Percentiles rank a stretch among this genome's conserved stretches.
Evolutionary conservation across 768 basidiomycete species (phyloP).

Genomic region (Suillus subaureus): DNA sequence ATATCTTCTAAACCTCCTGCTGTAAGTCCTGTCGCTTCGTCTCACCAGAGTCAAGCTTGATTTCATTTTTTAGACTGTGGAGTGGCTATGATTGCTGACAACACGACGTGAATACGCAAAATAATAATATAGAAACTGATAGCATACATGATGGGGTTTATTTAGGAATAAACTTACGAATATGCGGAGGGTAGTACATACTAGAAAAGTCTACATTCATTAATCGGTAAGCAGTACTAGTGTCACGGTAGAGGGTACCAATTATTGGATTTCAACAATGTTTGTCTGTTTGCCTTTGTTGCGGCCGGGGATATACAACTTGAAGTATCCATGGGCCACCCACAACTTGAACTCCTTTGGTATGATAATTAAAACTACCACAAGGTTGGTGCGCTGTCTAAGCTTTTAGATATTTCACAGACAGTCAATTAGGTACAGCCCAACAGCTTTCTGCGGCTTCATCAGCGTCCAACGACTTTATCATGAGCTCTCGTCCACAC

Average conservation of each 20-base stretch:
- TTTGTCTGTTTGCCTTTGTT: no score
- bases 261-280: no score
- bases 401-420: no score
- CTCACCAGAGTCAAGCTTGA: not conserved
- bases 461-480: not conserved
- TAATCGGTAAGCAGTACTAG: not conserved
- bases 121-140: not conserved
- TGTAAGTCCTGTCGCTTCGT: constrained; percentile 43
- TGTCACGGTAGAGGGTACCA: not conserved
- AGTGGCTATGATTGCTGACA: constrained; percentile 40
- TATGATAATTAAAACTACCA: not conserved
- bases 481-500: constrained; percentile 11
- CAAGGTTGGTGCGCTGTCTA: not conserved
- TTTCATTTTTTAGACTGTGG: constrained; percentile 38
- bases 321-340: not conserved
- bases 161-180: not conserved
- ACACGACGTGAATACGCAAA: not conserved
- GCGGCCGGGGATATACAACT: no score
- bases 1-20: constrained; percentile 98
- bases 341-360: constrained; percentile 1
- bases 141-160: not conserved
- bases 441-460: not conserved
- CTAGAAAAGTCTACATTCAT: not conserved
- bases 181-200: not conserved
- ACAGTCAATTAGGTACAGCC: not conserved